Evolutionary conservation across 108 stramenopile genomes (phyloP), one percentile per base, ranked within the genome.

Genomic region (Cylindrotheca closterium): DNA sequence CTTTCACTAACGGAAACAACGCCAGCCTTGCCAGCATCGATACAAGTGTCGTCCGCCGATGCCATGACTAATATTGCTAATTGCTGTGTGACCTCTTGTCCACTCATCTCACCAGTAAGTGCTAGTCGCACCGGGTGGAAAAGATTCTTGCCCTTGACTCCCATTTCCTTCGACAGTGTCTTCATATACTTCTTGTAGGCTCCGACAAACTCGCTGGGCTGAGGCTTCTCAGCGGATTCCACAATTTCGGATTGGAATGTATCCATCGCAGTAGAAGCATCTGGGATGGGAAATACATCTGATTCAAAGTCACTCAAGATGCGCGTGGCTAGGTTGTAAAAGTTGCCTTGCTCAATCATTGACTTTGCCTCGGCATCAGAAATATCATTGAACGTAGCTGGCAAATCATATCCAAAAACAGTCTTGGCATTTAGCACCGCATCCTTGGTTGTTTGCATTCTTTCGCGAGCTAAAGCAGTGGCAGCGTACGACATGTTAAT

Each of bases 51-150:
- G 26, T 80, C 81, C n/a, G 24, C 63, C 10, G 61, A 62, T 48
- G 89, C 91, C 71, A 95, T 57, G 12, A 75, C 60, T 33, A 97
- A 67, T 42, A 98, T 68, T 10, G 79, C 68, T 29, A 98, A 52
- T 67, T 98, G 97, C 70, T 94, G 93, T 5, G 96, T 96, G 10
- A 98, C 95, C 76, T 98, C 97, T 73, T 96, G 94, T 24, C 97
- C 97, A 57, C 93, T 95, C 95, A 97, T 96, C 69, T 89, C 91
- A 22, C 96, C 97, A 5, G 97, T 98, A 63, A 98, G 51, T 15
- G 93, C 94, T 47, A 98, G 59, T 50, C 97, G 80, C 0, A 93
- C 86, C 15, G 97, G 97, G 67, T 97, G 96, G 66, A 98, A 97
- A 7, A 98, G 72, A 58, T 88, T 77, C 75, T 95, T 96, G 55